Evolutionary conservation across 1,139 yeast species (phyloP).

Genomic region (Debaryomyces robertsiae): DNA sequence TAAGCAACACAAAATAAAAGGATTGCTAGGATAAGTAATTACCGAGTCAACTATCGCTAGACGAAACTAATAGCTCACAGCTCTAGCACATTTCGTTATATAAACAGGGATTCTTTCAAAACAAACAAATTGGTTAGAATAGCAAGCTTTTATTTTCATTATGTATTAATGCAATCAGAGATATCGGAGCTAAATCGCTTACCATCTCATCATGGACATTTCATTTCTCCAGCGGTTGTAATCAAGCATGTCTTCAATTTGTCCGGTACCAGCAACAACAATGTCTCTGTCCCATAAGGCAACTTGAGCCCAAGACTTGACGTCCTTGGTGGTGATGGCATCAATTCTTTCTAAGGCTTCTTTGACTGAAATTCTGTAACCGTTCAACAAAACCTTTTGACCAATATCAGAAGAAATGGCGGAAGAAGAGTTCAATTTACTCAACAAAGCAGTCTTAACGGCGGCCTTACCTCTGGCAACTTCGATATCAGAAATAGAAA

Average conservation of each 20-base stretch:
- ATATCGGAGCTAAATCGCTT: constrained; percentile 18
- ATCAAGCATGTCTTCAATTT: constrained; percentile 79
- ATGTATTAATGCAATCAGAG: constrained; percentile 13
- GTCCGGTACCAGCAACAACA: constrained; percentile 81
- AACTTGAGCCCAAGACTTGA: constrained; percentile 73
- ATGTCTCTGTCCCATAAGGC: constrained; percentile 83
- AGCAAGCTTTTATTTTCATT: constrained; percentile 9
- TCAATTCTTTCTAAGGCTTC: constrained; percentile 67
- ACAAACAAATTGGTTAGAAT: constrained; percentile 10
- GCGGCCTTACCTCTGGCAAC: constrained; percentile 75
- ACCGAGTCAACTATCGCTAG: background rate
- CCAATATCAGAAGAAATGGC: constrained; percentile 63
- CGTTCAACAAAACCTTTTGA: constrained; percentile 57
- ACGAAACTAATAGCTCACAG: constrained; percentile 1
- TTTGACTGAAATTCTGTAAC: constrained; percentile 60
- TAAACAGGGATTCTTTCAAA: constrained; percentile 11
- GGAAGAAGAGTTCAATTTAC: constrained; percentile 46
- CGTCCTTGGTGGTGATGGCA: constrained; percentile 58
- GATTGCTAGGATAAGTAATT: constrained; percentile 3
- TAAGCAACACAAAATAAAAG: constrained; percentile 9
- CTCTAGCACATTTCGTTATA: constrained; percentile 9
- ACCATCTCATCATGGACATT: constrained; percentile 84
- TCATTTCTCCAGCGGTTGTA: constrained; percentile 85
- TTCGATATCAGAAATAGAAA: constrained; percentile 75
- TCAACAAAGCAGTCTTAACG: constrained; percentile 62